These are phyloP conservation scores for Corchorus olitorius DNA, from an alignment of 345 rosid species.

Conservation along the genomic window DNA sequence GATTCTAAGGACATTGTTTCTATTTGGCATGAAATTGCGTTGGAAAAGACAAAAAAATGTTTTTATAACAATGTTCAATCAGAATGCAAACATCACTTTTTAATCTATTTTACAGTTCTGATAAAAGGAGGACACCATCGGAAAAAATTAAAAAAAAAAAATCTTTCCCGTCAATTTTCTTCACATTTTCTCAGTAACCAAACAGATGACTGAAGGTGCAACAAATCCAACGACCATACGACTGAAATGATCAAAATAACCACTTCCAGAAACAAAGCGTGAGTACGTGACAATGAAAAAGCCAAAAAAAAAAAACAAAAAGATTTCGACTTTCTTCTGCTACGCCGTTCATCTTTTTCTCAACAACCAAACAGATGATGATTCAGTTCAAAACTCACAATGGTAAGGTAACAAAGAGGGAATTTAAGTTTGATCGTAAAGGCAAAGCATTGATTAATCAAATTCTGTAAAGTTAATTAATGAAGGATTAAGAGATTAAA, in stretches of 20 bases:
- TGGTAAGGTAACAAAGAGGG: background rate
- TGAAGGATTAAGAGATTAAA: background rate
- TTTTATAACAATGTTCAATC: background rate
- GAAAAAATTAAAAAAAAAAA: background rate
- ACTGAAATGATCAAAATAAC: background rate
- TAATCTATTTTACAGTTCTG: background rate
- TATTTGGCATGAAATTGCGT: background rate
- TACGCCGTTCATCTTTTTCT: background rate
- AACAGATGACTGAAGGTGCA: background rate
- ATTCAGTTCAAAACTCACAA: background rate
- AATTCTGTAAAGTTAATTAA: background rate
- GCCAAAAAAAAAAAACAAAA: background rate
- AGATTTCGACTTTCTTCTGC: background rate
- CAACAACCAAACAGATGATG: background rate
- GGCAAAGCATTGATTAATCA: background rate
- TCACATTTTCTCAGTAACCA: background rate
- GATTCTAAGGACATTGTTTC: background rate
- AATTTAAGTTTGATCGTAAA: background rate
- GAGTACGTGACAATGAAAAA: background rate
- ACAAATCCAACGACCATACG: background rate
- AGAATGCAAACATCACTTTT: no score
- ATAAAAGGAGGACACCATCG: background rate
- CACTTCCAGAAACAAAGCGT: background rate
- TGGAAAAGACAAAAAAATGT: background rate
- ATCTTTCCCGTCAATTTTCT: no score